Base-by-base conservation (phyloP, 805 yeast species). In the Yamadazyma tumulicola region DNA sequence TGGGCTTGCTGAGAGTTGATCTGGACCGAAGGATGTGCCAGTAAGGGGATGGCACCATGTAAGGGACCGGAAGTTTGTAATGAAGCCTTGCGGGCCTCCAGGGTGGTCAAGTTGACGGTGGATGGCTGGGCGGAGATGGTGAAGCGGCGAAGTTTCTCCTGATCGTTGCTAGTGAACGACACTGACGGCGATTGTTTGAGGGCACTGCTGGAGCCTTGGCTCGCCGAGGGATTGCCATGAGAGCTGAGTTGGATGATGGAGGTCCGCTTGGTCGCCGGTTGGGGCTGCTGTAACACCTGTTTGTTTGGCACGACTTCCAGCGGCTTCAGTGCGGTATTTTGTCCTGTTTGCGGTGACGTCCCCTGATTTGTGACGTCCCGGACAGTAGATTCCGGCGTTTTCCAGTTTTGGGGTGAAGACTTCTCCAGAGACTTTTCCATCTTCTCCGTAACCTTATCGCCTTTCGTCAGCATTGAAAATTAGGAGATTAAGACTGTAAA, bases 111-210 rank as follows among this genome's bases (percentile, higher is more conserved):
- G 33, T 54, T 61, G 7, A 51, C 56, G 6, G 59, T 38, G 20
- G 68, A 64, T 3, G 73, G 73, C 35, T 67, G 69, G 2, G 73
- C 67, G 6, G 64, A 55, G 15, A 67, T 67, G 7, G 72, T 65
- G 46, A 67, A 67, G 20, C 73, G 45, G 30, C 72, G 46, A 9
- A 61, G 47, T 27, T 63, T 51, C 28, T 67, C 73, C 34, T 52
- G 61, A 15, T 42, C 45, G 29, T 61, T 63, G 30, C 61, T 63
- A 18, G 59, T 55, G 37, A 67, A 67, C 3, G 45, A 40, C 2
- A 43, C 47, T 1, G 47, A 43, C 17, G 38, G 47, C 1, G 45
- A 40, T 1, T 31, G 39, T 20, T 43, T 43, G 8, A 43, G 18
- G 22, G 32, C 14, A n/a, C 24, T 13, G 22, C 6, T 19, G 9